Base-by-base conservation (phyloP, 805 yeast genomes). In the Lachancea waltii region DNA sequence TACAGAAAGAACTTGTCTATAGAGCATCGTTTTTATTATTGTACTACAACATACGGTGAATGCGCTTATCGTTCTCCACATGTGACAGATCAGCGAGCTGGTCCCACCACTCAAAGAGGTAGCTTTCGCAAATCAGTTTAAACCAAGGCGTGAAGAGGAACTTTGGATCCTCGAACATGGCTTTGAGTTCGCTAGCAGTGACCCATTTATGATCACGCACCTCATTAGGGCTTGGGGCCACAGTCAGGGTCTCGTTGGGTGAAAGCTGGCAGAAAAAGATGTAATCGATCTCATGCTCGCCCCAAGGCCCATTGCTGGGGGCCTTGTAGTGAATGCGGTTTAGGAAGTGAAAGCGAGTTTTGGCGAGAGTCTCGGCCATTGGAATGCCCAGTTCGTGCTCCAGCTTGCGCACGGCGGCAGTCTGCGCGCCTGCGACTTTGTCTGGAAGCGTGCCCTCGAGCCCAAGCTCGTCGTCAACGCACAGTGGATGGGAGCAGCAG, bases 231-330 rank as follows among this genome's bases (percentile, higher is more conserved):
- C 81, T 81, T 29, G 82, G 75, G 9, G 64, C 55, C 32, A 79
- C 63, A 4, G 60, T 58, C 13, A 80, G 72, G 37, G 67, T 58
- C 15, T 67, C 50, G 33, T 64, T 58, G 29, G 75, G 68, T 38
- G 65, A 62, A 15, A 87, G 66, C 51, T 69, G 73, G 53, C 82
- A 80, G 43, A 92, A 78, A 54, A 92, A 70, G 48, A 92, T 92
- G 63, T 92, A 92, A 64, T 92, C 99, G 48, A 92, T 82, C 64
- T 90, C 98, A 56, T 90, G 98, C 60, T 90, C 98, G 31, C 97
- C 97, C 97, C 97, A 90, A 38, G 74, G 72, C 16, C 79, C 85
- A 49, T 77, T 76, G 41, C 78, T 77, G 33, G 87, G 86, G 6
- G 97, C 87, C 70, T 80, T 82, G 65, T 92, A 92, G 64, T 92